Percentiles rank a stretch among this genome's conserved stretches.
Evolutionary conservation across 2,329 filamentous ascomycete genomes (phyloP).

Genomic region (Phialophora macrospora): DNA sequence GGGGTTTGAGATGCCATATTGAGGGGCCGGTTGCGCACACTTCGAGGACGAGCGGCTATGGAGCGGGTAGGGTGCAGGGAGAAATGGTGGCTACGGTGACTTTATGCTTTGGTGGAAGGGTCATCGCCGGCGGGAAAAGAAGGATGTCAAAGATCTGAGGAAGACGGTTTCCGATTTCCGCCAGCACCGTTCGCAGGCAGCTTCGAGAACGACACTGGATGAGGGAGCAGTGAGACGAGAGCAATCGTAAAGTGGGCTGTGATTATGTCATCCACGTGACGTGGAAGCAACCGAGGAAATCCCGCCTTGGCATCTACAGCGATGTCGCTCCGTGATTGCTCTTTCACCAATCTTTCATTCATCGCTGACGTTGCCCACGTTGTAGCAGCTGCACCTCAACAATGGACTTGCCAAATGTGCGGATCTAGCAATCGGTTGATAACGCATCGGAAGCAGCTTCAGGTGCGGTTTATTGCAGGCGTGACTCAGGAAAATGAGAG

Average conservation of each 20-base stretch:
- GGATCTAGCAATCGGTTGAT: neutral
- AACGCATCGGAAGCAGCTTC: neutral
- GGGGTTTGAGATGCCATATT: slow-evolving; percentile 96
- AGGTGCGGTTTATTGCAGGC: neutral
- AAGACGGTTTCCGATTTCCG: neutral
- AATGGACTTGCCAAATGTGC: neutral
- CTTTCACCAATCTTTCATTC: neutral
- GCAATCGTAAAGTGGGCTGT: slow-evolving; percentile 14
- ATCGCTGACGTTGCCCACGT: neutral
- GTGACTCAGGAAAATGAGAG: neutral
- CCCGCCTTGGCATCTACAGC: neutral
- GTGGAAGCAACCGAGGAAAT: neutral
- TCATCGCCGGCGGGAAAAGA: slow-evolving; percentile 26
- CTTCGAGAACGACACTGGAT: slow-evolving; percentile 10
- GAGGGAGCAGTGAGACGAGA: slow-evolving; percentile 19
- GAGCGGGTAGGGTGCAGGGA: slow-evolving; percentile 10
- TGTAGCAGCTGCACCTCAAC: neutral
- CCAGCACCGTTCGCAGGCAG: slow-evolving; percentile 22
- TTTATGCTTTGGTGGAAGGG: slow-evolving; percentile 11
- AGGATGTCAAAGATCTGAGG: neutral
- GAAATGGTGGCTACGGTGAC: slow-evolving; percentile 21
- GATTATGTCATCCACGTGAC: slow-evolving; percentile 26
- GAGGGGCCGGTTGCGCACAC: slow-evolving; percentile 22
- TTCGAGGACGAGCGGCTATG: slow-evolving; percentile 7
- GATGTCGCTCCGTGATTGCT: neutral